A percentile compares a stretch with the other conserved stretches of the same genome.
Evolutionary conservation across 345 rosid species (phyloP).

Genomic region (Syzygium jambos): DNA sequence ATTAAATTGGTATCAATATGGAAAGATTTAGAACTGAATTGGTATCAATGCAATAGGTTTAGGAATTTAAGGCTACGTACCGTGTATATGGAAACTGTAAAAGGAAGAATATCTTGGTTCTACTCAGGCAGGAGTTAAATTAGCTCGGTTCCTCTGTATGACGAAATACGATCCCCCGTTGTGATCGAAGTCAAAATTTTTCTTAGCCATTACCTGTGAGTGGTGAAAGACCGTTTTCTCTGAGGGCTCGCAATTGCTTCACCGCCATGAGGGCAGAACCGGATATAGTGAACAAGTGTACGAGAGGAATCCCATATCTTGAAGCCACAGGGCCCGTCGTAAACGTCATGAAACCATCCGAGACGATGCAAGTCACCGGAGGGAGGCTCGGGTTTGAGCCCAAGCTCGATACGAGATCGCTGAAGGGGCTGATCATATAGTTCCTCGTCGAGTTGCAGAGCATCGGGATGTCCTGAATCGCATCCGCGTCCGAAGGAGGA

Average conservation of each 20-base stretch:
- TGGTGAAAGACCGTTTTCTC: slow-evolving; percentile 2
- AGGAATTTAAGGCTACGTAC: too few species aligned
- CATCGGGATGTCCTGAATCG: not conserved
- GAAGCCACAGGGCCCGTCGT: not conserved
- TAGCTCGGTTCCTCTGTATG: too few species aligned
- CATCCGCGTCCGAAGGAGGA: not conserved
- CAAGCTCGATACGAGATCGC: not conserved
- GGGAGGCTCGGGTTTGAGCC: not conserved
- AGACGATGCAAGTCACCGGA: slow-evolving; percentile 3
- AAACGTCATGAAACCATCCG: slow-evolving; percentile 11
- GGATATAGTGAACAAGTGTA: not conserved
- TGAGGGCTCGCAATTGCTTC: not conserved
- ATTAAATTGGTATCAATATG: too few species aligned
- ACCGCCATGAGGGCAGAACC: not conserved
- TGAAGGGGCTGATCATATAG: not conserved
- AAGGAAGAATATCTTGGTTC: too few species aligned
- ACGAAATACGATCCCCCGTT: too few species aligned
- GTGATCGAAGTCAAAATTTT: too few species aligned
- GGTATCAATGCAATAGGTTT: too few species aligned
- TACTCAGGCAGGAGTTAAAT: too few species aligned
- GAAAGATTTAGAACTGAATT: too few species aligned
- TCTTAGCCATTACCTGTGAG: slow-evolving; percentile 1
- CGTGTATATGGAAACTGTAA: too few species aligned
- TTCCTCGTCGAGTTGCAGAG: not conserved
- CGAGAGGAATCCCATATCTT: not conserved